Base-by-base conservation (phyloP, 345 rosid genomes). In the Gossypium turneri region DNA sequence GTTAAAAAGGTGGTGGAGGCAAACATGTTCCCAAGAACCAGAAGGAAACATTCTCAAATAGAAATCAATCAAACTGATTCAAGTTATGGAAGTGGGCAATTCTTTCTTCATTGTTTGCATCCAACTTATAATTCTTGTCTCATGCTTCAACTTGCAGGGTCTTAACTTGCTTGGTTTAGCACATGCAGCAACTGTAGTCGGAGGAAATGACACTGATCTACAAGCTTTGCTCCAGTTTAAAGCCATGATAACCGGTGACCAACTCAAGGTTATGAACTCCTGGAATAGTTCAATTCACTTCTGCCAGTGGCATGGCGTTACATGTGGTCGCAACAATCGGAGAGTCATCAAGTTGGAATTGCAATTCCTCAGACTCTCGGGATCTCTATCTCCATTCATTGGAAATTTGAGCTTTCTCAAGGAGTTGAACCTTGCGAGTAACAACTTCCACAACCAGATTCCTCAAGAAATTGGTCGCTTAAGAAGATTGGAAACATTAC, bases 181-280 rank as follows among this genome's bases (percentile, higher is more conserved):
- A 29, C 38, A 29, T 4, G 58, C 58, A 53, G 19, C 7, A 15
- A 3, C 16, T 2, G 38, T 4, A n/a, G 64, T n/a, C 13, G 13
- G 15, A 0, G 64, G 64, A 59, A 44, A 56, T 48, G 72, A 41
- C 65, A 67, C 43, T 2, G 79, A 69, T 69, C 15, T 20, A 24
- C 47, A 24, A 47, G 73, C 69, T 8, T 59, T 76, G 48, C 38
- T 4, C 29, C 69, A 62, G 6, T n/a, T 76, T 62, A 76, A 41
- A 52, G 12, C 52, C 38, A 29, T 29, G 38, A 29, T 29, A 29
- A 29, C 38, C 6, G 38, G 38, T 29, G 38, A 29, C 38, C 38
- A 29, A 29, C 38, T 29, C 38, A 4, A 29, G 38, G 38, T 29
- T 29, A 29, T 29, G 10, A 34, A 60, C 17, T 29, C 13, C 15